Evolutionary conservation across 441 rosid genomes (phyloP), one percentile per base, ranked within the genome.

Genomic region (Heliophila coronopifolia): DNA sequence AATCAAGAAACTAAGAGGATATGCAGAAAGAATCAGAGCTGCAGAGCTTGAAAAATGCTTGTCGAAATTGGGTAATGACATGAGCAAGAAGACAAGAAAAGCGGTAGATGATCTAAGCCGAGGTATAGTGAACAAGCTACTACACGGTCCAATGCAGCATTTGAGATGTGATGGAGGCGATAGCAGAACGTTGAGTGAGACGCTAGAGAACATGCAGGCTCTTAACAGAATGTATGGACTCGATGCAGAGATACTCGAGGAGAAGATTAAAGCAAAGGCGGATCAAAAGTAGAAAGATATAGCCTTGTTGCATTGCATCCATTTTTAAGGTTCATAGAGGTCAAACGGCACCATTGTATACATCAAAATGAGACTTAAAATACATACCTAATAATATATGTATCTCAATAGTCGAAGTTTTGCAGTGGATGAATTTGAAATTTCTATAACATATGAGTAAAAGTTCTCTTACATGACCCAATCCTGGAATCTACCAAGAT

Each of bases 111-210:
- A 84, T 69, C 86, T 87, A 41, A 87, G 84, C 63, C 81, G 90
- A 2, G 88, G 93, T 2, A 84, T 87, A 25, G 79, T 87, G 58
- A 87, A 81, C 70, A 91, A 81, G 73, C 73, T 91, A 47, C 78
- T 91, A 18, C 96, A 87, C 11, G 98, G 98, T 35, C 98, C 98
- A 34, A 87, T 87, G 98, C 88, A 87, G 75, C 98, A 91, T 67
- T 65, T 87, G 65, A 79, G 98, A 76, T 80, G 93, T 9, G 94
- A 87, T 58, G 90, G 79, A 1, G 74, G 59, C 7, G 90, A 79
- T 34, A 70, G 81, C 50, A 79, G 91, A 48, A 77, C 88, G 14
- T 76, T 87, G 12, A 77, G 44, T 4, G 98, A 82, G 75, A 87
- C 83, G 16, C 85, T 91, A 3, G 96, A 83, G 75, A 91, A 84